A percentile compares a stretch with the other conserved stretches of the same genome.
Conservation (phyloP, 1,139 yeast genomes). For the Lodderomyces theae region DNA sequence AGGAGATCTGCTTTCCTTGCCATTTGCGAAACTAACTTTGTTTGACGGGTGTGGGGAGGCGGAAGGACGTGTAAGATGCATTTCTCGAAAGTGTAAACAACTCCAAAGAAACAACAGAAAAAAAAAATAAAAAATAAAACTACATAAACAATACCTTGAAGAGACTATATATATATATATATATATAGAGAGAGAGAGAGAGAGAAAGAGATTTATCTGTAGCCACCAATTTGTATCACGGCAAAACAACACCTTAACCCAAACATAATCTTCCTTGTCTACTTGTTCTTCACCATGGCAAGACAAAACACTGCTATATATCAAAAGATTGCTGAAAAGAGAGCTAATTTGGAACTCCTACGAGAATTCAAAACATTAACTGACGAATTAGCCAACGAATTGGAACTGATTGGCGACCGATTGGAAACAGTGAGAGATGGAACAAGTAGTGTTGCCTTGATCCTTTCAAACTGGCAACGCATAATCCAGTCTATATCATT, state of each 20-base stretch:
- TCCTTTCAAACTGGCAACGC: constrained; percentile 68
- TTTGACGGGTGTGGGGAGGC: too few species aligned
- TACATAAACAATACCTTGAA: too few species aligned
- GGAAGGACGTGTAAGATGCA: too few species aligned
- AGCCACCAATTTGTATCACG: background rate
- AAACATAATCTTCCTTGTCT: too few species aligned
- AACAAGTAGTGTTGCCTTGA: constrained; percentile 53
- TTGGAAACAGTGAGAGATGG: constrained; percentile 54
- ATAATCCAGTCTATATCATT: constrained; percentile 63
- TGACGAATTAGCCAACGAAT: constrained; percentile 42
- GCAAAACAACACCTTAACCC: background rate
- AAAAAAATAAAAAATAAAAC: constrained; percentile 4
- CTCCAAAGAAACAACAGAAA: too few species aligned
- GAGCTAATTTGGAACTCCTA: constrained; percentile 51
- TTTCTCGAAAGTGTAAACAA: constrained; percentile 7
- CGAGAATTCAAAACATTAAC: constrained; percentile 51
- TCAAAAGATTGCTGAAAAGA: constrained; percentile 43
- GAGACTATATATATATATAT: too few species aligned
- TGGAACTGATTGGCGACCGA: constrained; percentile 48
- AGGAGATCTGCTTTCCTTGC: constrained; percentile 8
- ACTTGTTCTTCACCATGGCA: constrained; percentile 12
- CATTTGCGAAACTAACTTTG: constrained; percentile 6
- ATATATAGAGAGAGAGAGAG: too few species aligned
- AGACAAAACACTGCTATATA: constrained; percentile 18
- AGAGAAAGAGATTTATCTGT: too few species aligned